phyloP scores from a whole-genome alignment of 768 basidiomycete genomes.

The Mycena pura region DNA sequence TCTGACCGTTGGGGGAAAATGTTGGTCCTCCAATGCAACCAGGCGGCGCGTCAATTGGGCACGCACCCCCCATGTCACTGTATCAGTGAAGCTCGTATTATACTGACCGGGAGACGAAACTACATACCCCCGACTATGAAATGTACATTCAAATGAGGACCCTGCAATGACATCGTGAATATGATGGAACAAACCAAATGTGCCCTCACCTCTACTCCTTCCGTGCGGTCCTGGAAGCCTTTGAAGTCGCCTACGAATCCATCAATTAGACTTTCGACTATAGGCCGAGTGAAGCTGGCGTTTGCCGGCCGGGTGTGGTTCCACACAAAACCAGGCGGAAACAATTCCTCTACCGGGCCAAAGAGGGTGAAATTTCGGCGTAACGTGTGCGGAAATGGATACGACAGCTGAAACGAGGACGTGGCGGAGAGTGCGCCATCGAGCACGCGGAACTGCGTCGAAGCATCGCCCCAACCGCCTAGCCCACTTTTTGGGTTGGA shows the following conservation, averaged over 20 bases:
- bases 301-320: conserved; percentile 34
- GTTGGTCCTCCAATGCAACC: conserved; percentile 34
- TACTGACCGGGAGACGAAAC: not conserved
- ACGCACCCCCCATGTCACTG: conserved; percentile 38
- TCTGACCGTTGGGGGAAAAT: conserved; percentile 40
- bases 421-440: conserved; percentile 36
- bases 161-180: conserved; percentile 26
- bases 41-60: conserved; percentile 32
- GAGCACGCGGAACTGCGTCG: conserved; percentile 21
- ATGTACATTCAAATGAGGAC: conserved; percentile 39
- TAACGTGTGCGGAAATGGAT: conserved; percentile 39
- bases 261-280: conserved; percentile 32
- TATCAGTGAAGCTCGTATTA: not conserved
- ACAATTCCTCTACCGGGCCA: conserved; percentile 24
- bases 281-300: conserved; percentile 31
- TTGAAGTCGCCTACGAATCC: conserved; percentile 38
- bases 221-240: conserved; percentile 38
- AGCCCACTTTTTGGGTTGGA: conserved; percentile 2
- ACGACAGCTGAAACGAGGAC: conserved; percentile 30
- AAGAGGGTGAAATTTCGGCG: conserved; percentile 41
- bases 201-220: conserved; percentile 31
- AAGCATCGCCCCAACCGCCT: conserved; percentile 10
- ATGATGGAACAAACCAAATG: not conserved
- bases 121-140: conserved; percentile 37
- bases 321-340: conserved; percentile 19